These are phyloP conservation scores for Elsinoe australis DNA, from an alignment of 2,329 filamentous ascomycete species.

Conservation along the genomic window DNA sequence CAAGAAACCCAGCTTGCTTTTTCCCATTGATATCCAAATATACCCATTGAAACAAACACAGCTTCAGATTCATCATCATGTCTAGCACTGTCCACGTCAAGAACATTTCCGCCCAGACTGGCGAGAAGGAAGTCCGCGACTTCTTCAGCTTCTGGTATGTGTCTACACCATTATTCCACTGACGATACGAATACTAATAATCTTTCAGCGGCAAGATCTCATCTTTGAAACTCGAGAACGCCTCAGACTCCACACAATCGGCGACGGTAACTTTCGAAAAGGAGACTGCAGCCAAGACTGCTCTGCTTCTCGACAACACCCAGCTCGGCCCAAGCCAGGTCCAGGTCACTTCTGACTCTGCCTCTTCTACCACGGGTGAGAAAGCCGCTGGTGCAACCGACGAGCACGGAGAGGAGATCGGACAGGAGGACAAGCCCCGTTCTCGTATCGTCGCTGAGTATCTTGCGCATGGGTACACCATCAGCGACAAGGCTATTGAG, in stretches of 20 bases:
- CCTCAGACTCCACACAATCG: constrained; percentile 59
- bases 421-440: constrained; percentile 94
- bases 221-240: constrained; percentile 62
- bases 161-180: not conserved
- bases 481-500: constrained; percentile 71
- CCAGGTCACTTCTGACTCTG: constrained; percentile 67
- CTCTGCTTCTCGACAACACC: constrained; percentile 92
- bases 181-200: not conserved
- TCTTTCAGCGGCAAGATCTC: constrained; percentile 75
- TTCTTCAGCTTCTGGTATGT: constrained; percentile 94
- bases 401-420: constrained; percentile 60
- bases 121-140: constrained; percentile 84
- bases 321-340: constrained; percentile 71
- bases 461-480: constrained; percentile 84
- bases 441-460: constrained; percentile 92
- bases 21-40: too few species aligned
- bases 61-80: constrained; percentile 31
- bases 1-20: not conserved
- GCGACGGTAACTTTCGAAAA: constrained; percentile 97
- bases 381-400: constrained; percentile 50
- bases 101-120: constrained; percentile 75
- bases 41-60: constrained; percentile 1
- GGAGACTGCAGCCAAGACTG: constrained; percentile 91
- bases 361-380: constrained; percentile 54
- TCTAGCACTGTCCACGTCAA: constrained; percentile 72